These are phyloP conservation scores for Neurospora sp. DNA, from an alignment of 495 filamentous ascomycete species.

Conservation along the genomic window DNA sequence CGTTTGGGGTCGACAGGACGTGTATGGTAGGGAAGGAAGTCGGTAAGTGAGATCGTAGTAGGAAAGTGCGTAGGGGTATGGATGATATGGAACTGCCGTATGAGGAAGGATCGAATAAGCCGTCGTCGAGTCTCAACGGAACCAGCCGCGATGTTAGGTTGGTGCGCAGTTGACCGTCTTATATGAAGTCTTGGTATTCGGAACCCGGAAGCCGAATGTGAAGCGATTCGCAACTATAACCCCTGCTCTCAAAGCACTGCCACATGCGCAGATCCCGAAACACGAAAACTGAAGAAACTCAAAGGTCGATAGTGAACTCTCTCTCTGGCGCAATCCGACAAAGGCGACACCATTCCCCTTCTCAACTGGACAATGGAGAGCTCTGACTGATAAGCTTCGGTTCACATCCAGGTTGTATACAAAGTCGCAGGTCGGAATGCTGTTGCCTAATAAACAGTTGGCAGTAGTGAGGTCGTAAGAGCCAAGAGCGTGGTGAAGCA, in stretches of 20 bases:
- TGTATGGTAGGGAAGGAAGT: not conserved
- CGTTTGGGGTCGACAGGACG: not conserved
- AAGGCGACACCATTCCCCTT: not conserved
- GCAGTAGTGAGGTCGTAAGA: not conserved
- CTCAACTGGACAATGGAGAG: not conserved
- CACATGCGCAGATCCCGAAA: not conserved
- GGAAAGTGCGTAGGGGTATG: not conserved
- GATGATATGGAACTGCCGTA: not conserved
- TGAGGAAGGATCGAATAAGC: not conserved
- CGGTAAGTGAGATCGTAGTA: not conserved
- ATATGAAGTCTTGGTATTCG: not conserved
- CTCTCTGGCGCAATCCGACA: not conserved
- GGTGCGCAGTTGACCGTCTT: not conserved
- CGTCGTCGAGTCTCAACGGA: not conserved
- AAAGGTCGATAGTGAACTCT: not conserved
- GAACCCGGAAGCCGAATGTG: not conserved
- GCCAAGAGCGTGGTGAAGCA: not conserved
- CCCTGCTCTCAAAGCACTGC: not conserved
- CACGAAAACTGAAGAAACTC: not conserved
- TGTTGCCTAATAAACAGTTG: not conserved
- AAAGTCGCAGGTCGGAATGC: not conserved
- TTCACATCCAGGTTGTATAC: not conserved
- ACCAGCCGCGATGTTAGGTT: not conserved
- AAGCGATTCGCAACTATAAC: not conserved
- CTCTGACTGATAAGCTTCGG: not conserved